These are phyloP conservation scores for Aspergillus homomorphus DNA, from an alignment of 495 filamentous ascomycete species.

Conservation along the genomic window DNA sequence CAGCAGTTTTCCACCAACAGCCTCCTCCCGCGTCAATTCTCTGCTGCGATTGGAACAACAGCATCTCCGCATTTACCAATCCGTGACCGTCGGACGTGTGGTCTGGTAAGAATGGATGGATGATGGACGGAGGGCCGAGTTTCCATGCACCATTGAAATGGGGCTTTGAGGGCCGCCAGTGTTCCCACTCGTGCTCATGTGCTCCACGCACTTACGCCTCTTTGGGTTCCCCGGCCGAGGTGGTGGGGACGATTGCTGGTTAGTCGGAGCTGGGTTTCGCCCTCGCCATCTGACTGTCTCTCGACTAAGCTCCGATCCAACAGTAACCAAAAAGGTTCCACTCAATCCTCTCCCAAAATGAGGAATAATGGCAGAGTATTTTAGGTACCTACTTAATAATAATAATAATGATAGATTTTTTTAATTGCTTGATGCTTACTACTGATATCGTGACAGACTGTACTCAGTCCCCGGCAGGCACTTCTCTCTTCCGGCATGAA, in stretches of 20 bases:
- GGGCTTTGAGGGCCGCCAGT: conserved; percentile 20
- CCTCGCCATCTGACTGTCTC: conserved; percentile 1
- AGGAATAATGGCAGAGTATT: conserved; percentile 19
- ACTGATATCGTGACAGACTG: too few relatives aligned
- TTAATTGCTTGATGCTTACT: too few relatives aligned
- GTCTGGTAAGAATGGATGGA: conserved; percentile 13
- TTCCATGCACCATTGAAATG: conserved; percentile 23
- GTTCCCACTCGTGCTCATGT: conserved; percentile 29
- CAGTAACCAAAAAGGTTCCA: neutral
- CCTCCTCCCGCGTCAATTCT: conserved; percentile 8
- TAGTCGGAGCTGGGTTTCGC: conserved; percentile 12
- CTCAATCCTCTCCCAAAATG: conserved; percentile 9
- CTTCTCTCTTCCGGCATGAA: too few relatives aligned
- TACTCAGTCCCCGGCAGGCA: too few relatives aligned
- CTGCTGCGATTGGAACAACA: conserved; percentile 10
- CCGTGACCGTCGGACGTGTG: conserved; percentile 14
- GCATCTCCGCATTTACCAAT: conserved; percentile 18
- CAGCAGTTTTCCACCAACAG: neutral
- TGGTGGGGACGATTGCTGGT: conserved; percentile 11
- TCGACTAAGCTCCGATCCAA: conserved; percentile 7
- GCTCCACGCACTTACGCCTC: conserved; percentile 22
- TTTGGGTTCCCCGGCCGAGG: conserved; percentile 26
- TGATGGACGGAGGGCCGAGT: conserved; percentile 15
- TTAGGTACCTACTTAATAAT: too few relatives aligned
- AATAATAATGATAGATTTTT: too few relatives aligned